Evolutionary conservation across 257 asterid species (phyloP).

Genomic region (Striga asiatica): DNA sequence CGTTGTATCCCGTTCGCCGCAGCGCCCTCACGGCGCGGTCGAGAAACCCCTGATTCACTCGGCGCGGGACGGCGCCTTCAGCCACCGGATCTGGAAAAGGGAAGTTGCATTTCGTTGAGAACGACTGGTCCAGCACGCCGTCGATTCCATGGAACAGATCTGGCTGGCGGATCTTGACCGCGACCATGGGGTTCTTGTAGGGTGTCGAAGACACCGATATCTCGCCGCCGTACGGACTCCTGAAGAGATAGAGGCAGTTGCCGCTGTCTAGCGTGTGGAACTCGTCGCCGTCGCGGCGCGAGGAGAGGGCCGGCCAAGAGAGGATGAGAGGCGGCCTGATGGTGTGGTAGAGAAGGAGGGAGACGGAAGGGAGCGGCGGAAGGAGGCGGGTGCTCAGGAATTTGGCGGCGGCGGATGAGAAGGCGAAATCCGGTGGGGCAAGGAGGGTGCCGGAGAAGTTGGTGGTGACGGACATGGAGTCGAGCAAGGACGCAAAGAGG

Average conservation of each 20-base stretch:
- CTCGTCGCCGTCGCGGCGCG: conserved; percentile 30
- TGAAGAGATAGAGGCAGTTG: conserved; percentile 46
- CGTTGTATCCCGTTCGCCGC: conserved; percentile 40
- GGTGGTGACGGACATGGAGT: conserved; percentile 28
- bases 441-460: conserved; percentile 59
- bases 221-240: conserved; percentile 20
- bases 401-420: conserved; percentile 42
- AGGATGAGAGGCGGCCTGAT: conserved; percentile 39
- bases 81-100: conserved; percentile 15
- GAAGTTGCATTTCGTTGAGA: conserved; percentile 33
- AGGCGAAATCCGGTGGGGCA: conserved; percentile 53
- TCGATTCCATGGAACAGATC: conserved; percentile 72
- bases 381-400: conserved; percentile 31
- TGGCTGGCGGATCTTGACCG: conserved; percentile 51
- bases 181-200: conserved; percentile 23
- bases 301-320: conserved; percentile 30
- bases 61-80: background rate
- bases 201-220: conserved; percentile 39
- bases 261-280: conserved; percentile 35
- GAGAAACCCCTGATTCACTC: conserved; percentile 28
- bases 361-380: conserved; percentile 45
- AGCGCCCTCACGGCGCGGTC: conserved; percentile 47
- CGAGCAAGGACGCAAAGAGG: conserved; percentile 37
- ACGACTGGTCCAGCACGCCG: conserved; percentile 41
- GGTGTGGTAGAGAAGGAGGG: conserved; percentile 57